Conservation (phyloP, 2,329 filamentous ascomycete genomes). For the Penicillium sp. region DNA sequence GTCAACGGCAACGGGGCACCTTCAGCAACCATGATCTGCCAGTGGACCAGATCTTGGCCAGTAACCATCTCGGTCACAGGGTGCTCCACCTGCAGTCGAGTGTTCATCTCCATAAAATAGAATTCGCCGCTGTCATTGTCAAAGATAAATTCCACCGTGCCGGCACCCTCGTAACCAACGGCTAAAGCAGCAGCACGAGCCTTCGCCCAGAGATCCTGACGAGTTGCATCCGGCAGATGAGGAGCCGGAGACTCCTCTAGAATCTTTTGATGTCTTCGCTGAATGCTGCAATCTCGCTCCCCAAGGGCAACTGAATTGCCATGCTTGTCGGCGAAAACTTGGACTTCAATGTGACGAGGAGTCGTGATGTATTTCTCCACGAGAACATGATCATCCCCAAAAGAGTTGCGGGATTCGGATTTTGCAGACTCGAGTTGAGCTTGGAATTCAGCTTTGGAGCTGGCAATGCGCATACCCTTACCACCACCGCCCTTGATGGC, state of each 20-base stretch:
- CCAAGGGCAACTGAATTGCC: conserved; percentile 68
- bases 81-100: conserved; percentile 92
- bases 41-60: conserved; percentile 81
- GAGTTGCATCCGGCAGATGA: conserved; percentile 61
- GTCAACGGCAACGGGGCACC: conserved; percentile 69
- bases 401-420: conserved; percentile 66
- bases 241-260: conserved; percentile 69
- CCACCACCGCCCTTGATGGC: conserved; percentile 68
- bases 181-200: conserved; percentile 66
- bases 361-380: conserved; percentile 72
- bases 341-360: conserved; percentile 69
- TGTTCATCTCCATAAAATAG: conserved; percentile 76
- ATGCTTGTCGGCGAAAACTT: conserved; percentile 69
- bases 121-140: conserved; percentile 69
- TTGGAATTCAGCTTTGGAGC: conserved; percentile 61
- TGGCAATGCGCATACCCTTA: conserved; percentile 72
- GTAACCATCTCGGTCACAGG: conserved; percentile 86
- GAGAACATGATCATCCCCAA: conserved; percentile 69
- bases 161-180: conserved; percentile 68
- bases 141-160: conserved; percentile 71
- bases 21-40: conserved; percentile 88
- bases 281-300: conserved; percentile 69
- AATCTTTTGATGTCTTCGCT: conserved; percentile 69
- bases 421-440: conserved; percentile 67
- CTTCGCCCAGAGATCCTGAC: conserved; percentile 69